phyloP scores from a whole-genome alignment of 106 monocot species.

The Vanilla planifolia region DNA sequence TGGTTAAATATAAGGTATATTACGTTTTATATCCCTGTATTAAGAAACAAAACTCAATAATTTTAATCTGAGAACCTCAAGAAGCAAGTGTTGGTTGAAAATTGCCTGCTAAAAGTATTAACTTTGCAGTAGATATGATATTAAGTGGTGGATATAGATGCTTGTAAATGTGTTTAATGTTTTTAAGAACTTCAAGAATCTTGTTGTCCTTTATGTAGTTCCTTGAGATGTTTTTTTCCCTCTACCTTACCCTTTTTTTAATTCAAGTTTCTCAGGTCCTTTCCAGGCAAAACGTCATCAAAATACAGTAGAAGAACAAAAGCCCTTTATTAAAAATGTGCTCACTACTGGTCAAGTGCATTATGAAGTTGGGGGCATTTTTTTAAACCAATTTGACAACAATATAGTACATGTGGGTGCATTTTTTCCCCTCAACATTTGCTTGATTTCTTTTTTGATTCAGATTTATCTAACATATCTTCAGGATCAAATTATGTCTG shows the following conservation, averaged over 20 bases:
- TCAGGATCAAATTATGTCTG: conserved; percentile 34
- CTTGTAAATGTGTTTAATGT: background rate
- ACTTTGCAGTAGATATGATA: too few relatives aligned
- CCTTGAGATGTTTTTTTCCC: conserved; percentile 13
- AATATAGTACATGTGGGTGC: conserved; percentile 43
- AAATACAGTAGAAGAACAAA: conserved; percentile 37
- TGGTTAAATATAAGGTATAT: too few relatives aligned
- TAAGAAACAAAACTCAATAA: too few relatives aligned
- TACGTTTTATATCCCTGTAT: too few relatives aligned
- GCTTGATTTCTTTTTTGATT: conserved; percentile 6
- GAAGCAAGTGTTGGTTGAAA: too few relatives aligned
- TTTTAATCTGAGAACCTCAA: too few relatives aligned
- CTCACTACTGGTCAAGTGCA: conserved; percentile 15
- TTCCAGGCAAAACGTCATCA: conserved; percentile 28
- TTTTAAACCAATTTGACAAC: conserved; percentile 25
- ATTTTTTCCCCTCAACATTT: background rate
- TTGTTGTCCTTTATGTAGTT: conserved; percentile 4
- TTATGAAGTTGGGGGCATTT: conserved; percentile 13
- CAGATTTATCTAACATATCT: conserved; percentile 11
- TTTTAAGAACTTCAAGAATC: background rate
- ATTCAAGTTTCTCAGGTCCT: conserved; percentile 84
- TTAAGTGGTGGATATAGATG: too few relatives aligned
- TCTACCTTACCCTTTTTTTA: conserved; percentile 35
- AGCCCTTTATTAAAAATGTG: conserved; percentile 40
- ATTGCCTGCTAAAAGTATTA: too few relatives aligned